Evolutionary conservation across 2,329 filamentous ascomycete genomes (phyloP), one percentile per base, ranked within the genome.

Genomic region (Penicillium sp.): DNA sequence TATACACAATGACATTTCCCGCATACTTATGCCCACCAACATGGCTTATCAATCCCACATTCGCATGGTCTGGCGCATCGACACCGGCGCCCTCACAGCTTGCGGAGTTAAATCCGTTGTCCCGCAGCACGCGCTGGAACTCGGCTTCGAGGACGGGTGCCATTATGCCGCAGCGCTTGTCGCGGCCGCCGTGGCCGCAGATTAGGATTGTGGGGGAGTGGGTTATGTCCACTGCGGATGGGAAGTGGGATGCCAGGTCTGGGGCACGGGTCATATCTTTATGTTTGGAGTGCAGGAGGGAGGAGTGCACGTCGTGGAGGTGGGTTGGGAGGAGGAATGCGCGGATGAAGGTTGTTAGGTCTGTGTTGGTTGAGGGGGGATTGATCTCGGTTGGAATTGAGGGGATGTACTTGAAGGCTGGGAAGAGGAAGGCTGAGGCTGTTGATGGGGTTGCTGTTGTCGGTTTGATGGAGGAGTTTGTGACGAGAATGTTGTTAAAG

Each of bases 1-100:
- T 84, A 75, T 98, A 98, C 0, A 98, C 81, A 79, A 98, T 90
- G 66, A 97, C 87, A 71, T 98, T 98, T 41, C 94, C 94, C 39
- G 89, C 89, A 79, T 95, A 98, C 80, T 96, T 96, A 80, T 98
- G 94, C 0, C 94, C 94, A 22, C 94, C 94, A 14, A 97, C 89
- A 72, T 98, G 94, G 65, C 88, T 94, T 69, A 97, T 78, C 50
- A 74, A 65, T 5, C 74, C 78, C 55, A 80, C 65, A 60, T 79
- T 76, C 11, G 75, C 75, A 62, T 74, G 71, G 0, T 62, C 61
- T 0, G 66, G 65, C 14, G 55, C 66, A 55, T 78, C 76, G 16
- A 74, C 58, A 2, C 51, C 60, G 24, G 55, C 60, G 1, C 56
- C 57, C 9, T 61, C 65, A n/a, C 56, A 61, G 6, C 54, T 57